Conservation (phyloP, 495 filamentous ascomycete species). For the Penicillium cosmopolitanum region DNA sequence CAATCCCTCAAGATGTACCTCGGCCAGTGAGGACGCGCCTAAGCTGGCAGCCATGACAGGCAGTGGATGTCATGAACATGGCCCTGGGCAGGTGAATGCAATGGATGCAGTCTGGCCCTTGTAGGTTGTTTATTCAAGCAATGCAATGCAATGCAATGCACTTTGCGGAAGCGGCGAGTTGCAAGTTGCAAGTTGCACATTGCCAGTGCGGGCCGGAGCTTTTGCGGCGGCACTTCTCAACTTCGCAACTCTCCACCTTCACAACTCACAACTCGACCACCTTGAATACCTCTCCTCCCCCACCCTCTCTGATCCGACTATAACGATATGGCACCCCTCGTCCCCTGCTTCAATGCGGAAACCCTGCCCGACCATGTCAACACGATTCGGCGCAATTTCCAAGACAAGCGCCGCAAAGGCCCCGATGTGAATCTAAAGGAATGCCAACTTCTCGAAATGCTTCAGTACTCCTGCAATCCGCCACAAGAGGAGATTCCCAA, state of each 20-base stretch:
- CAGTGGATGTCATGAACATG: conserved; percentile 25
- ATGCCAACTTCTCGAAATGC: conserved; percentile 75
- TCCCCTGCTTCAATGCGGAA: conserved; percentile 43
- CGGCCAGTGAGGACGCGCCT: conserved; percentile 65
- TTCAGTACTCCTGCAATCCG: conserved; percentile 79
- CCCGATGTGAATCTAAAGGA: conserved; percentile 58
- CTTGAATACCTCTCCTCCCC: not conserved
- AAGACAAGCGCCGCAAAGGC: conserved; percentile 49
- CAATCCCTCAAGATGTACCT: conserved; percentile 66
- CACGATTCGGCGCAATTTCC: conserved; percentile 44
- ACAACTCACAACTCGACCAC: not conserved
- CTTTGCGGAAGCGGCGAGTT: not conserved
- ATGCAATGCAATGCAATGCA: not conserved
- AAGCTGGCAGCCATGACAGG: conserved; percentile 42
- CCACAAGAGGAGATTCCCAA: conserved; percentile 57
- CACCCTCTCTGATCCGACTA: not conserved
- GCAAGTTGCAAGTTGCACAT: too few species aligned
- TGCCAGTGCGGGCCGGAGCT: too few species aligned
- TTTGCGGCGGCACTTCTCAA: not conserved
- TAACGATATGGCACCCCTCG: conserved; percentile 45
- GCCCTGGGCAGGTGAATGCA: not conserved
- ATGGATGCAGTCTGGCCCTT: not conserved
- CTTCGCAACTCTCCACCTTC: not conserved
- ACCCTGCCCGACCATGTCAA: conserved; percentile 48
- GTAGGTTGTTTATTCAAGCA: too few species aligned